Evolutionary conservation across 2,329 filamentous ascomycete species (phyloP), one percentile per base, ranked within the genome.

Genomic region (Beauveria brongniartii): DNA sequence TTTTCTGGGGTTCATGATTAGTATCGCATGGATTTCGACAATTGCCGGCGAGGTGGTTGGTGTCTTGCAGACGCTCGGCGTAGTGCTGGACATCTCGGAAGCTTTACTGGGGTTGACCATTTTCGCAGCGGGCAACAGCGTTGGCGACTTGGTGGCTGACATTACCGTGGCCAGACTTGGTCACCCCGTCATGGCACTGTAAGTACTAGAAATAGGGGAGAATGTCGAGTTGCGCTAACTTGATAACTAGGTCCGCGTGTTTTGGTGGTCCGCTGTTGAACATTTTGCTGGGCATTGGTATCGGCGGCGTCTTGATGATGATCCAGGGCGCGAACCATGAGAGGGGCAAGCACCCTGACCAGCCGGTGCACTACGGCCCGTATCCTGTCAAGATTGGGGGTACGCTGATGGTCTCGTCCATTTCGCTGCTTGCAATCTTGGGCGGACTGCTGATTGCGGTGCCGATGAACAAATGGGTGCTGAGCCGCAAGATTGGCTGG

Each of bases 191-290:
- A 99, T 99, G 94, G 94, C 94, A 44, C 69, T 88, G 80, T 84
- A 73, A 75, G 82, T 81, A 24, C 14, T 14, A 52, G 46, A 7
- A 26, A 14, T 5, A 47, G 3, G 16, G 12, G 4, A 10, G n/a
- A 20, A 30, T 10, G 12, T 3, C 5, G 30, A 50, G 4, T 3
- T 10, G 8, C 5, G 48, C 57, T 59, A 41, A 59, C 22, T 16
- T 16, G 12, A 55, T 26, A 2, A 44, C 63, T 64, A 85, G 82
- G 46, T 92, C 90, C 40, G 94, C 94, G 5, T 99, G 94, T 71
- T 97, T 99, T 71, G 94, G 94, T n/a, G 95, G 94, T 0, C 94
- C 94, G 0, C 93, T 99, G 91, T 83, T 99, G 46, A 99, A 99
- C 68, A 99, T 99, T 64, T 78, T 99, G 0, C 83, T 99, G 4